Evolutionary conservation across 1,284 basidiomycete genomes (phyloP).

Genomic region (Chiua sp.): DNA sequence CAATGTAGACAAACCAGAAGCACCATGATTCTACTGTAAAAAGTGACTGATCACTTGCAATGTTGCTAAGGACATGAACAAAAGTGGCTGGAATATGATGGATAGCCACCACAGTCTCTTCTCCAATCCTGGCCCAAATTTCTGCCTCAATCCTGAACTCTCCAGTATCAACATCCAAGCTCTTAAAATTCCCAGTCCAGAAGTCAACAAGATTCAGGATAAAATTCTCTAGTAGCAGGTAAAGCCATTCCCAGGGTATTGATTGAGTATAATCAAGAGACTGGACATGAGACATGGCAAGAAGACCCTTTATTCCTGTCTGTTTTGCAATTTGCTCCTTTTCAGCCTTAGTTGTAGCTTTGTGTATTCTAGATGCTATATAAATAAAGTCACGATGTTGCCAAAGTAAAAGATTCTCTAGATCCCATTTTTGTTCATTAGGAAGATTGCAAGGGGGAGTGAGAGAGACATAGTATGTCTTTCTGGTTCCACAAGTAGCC

Average conservation of each 20-base stretch:
- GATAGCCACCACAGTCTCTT: slow-evolving; percentile 11
- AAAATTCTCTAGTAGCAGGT: slow-evolving; percentile 35
- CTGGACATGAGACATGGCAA: slow-evolving; percentile 18
- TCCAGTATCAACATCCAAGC: slow-evolving; percentile 22
- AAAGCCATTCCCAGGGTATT: slow-evolving; percentile 39
- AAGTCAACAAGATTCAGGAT: slow-evolving; percentile 27
- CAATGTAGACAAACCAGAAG: slow-evolving; percentile 18
- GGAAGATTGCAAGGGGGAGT: background rate
- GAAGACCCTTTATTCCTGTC: slow-evolving; percentile 27
- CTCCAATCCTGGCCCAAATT: slow-evolving; percentile 29
- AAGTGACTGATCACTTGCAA: background rate
- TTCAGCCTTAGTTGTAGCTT: slow-evolving; percentile 2
- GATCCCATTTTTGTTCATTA: no score
- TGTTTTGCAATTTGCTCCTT: slow-evolving; percentile 22
- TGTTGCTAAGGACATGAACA: slow-evolving; percentile 6
- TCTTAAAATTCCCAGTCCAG: slow-evolving; percentile 39
- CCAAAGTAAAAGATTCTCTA: background rate
- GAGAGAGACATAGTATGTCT: background rate
- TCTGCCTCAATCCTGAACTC: slow-evolving; percentile 21
- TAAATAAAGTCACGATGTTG: background rate
- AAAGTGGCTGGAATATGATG: slow-evolving; percentile 10
- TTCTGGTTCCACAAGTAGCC: background rate
- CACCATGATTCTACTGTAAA: slow-evolving; percentile 15
- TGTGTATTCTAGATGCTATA: background rate
- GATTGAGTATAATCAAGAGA: slow-evolving; percentile 27